Evolutionary conservation across 73 alveolate genomes (phyloP).

Genomic region (Paramecium tetraurelia): DNA sequence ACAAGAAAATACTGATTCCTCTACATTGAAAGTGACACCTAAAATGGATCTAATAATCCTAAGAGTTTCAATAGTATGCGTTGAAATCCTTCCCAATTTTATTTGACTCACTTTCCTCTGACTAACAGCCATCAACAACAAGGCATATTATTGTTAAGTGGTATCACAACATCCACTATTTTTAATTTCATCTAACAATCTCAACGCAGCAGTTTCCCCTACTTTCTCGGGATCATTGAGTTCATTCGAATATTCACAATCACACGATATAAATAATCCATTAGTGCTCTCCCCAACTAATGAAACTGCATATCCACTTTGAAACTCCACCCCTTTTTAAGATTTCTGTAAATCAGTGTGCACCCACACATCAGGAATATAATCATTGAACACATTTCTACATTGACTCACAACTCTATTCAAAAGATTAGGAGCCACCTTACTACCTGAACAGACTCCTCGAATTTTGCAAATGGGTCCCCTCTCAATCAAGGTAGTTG

Average conservation of each 20-base stretch:
- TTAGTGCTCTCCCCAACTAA: slow-evolving; percentile 87
- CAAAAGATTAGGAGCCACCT: slow-evolving; percentile 76
- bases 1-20: slow-evolving; percentile 90
- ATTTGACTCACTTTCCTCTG: slow-evolving; percentile 76
- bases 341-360: slow-evolving; percentile 84
- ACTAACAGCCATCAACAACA: slow-evolving; percentile 86
- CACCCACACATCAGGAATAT: slow-evolving; percentile 96
- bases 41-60: slow-evolving; percentile 76
- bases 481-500: slow-evolving; percentile 80
- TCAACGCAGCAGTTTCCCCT: slow-evolving; percentile 81
- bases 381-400: slow-evolving; percentile 91
- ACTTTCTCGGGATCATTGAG: slow-evolving; percentile 83
- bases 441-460: slow-evolving; percentile 86
- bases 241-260: slow-evolving; percentile 73
- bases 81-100: slow-evolving; percentile 87
- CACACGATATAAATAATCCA: slow-evolving; percentile 80
- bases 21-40: slow-evolving; percentile 81
- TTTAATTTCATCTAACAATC: slow-evolving; percentile 86
- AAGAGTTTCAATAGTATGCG: slow-evolving; percentile 75
- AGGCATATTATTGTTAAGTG: slow-evolving; percentile 70
- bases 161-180: slow-evolving; percentile 81
- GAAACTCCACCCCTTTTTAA: slow-evolving; percentile 72
- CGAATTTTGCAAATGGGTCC: slow-evolving; percentile 90
- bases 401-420: slow-evolving; percentile 81
- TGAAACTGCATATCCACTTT: slow-evolving; percentile 88